phyloP scores from a whole-genome alignment of 371 early-diverging fungal genomes.

The Rhizopus arrhizus region DNA sequence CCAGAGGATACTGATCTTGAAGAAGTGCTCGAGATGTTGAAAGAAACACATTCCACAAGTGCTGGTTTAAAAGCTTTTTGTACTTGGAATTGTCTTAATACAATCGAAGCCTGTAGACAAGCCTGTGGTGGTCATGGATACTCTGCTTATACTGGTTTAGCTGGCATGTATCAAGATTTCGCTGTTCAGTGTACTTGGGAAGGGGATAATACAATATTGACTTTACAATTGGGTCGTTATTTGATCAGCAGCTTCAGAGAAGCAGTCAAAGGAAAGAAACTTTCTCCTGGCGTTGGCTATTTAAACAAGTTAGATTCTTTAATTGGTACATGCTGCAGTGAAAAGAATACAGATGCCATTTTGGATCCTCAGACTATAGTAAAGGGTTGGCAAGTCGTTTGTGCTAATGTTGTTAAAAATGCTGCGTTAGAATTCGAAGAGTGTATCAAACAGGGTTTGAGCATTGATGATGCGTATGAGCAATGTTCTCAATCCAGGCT shows the following conservation, averaged over 20 bases:
- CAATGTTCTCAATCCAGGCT: conserved; percentile 83
- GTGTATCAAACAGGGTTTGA: conserved; percentile 67
- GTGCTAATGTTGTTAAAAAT: conserved; percentile 81
- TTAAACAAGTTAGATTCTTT: conserved; percentile 63
- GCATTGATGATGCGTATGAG: conserved; percentile 84
- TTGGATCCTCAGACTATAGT: conserved; percentile 65
- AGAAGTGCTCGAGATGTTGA: conserved; percentile 74
- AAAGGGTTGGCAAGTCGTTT: conserved; percentile 85
- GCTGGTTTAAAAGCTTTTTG: conserved; percentile 96
- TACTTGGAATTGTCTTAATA: conserved; percentile 87
- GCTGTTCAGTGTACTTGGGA: conserved; percentile 95
- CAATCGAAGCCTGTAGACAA: conserved; percentile 91
- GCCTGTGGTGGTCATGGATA: conserved; percentile 93
- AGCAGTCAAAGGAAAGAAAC: conserved; percentile 72
- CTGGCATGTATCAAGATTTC: conserved; percentile 86
- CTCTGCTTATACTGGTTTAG: conserved; percentile 87
- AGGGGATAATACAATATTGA: conserved; percentile 89
- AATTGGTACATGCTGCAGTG: conserved; percentile 58
- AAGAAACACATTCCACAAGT: conserved; percentile 90
- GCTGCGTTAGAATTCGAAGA: conserved; percentile 80
- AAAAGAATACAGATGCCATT: conserved; percentile 59
- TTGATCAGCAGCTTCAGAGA: conserved; percentile 82
- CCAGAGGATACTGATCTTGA: conserved; percentile 70
- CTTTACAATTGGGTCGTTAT: conserved; percentile 89
- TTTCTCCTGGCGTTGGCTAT: conserved; percentile 84